Evolutionary conservation across 2,329 filamentous ascomycete species (phyloP).

Genomic region (Microcyclospora tardicrescens): DNA sequence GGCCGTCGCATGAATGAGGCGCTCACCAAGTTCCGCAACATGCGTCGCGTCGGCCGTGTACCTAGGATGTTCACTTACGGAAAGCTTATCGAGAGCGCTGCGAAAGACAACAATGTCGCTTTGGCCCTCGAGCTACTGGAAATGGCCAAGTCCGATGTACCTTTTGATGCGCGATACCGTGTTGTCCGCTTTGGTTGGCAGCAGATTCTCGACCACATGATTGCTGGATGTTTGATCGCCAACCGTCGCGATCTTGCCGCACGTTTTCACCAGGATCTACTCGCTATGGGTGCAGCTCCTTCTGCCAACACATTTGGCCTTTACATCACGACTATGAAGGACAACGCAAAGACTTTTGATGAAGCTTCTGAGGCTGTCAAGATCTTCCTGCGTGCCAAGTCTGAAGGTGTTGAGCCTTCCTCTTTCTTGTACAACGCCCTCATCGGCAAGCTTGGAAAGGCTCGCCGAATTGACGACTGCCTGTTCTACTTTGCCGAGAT

Average conservation of each 20-base stretch:
- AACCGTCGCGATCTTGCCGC: slow-evolving; percentile 70
- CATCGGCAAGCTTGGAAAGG: slow-evolving; percentile 96
- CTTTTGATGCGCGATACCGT: slow-evolving; percentile 68
- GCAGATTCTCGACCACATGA: slow-evolving; percentile 91
- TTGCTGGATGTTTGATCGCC: slow-evolving; percentile 74
- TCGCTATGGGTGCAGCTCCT: slow-evolving; percentile 79
- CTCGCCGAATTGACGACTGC: slow-evolving; percentile 93
- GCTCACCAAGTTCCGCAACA: slow-evolving; percentile 74
- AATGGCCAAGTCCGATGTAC: slow-evolving; percentile 82
- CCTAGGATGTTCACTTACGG: slow-evolving; percentile 94
- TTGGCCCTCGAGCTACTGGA: slow-evolving; percentile 74
- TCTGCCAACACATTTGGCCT: slow-evolving; percentile 96
- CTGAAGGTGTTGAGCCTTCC: slow-evolving; percentile 87
- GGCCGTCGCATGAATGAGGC: slow-evolving; percentile 64
- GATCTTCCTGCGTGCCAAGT: slow-evolving; percentile 88
- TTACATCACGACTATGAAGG: slow-evolving; percentile 98
- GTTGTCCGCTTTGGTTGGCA: slow-evolving; percentile 92
- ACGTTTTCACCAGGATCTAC: slow-evolving; percentile 80
- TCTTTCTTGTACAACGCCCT: slow-evolving; percentile 97
- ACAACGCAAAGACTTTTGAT: slow-evolving; percentile 93
- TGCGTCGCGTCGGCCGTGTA: slow-evolving; percentile 80
- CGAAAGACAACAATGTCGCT: slow-evolving; percentile 71
- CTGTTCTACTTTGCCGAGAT: slow-evolving; percentile 98
- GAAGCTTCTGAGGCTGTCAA: slow-evolving; percentile 94
- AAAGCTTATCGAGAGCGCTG: slow-evolving; percentile 83